Base-by-base conservation (phyloP, 768 basidiomycete species). In the Tricholoma furcatifolium region DNA sequence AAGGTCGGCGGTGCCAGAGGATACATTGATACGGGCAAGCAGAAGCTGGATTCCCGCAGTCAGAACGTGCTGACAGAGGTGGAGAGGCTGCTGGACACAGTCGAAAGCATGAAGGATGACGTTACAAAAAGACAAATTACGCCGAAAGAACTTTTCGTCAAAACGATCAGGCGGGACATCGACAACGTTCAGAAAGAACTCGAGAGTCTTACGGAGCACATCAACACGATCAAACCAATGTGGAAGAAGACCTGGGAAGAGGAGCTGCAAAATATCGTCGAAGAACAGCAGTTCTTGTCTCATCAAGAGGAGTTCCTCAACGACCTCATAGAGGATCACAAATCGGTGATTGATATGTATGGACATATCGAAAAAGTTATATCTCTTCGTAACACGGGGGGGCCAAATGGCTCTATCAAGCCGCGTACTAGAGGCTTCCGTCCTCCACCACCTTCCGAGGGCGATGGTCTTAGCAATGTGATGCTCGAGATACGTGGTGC, bases 171-270 rank as follows among this genome's bases (percentile, higher is more conserved):
- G 65, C 83, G 81, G 56, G 88, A 93, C 58, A 79, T 97, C 51
- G 76, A 79, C 24, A 69, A 79, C 18, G 80, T 87, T 23, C 78
- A 83, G 15, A 68, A 71, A 9, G 88, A 94, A 70, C 77, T 98
- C 40, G 79, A 84, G 56, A 86, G 82, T 62, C 74, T 98, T 53
- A 83, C 83, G 62, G 84, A 87, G 60, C 92, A 96, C 67, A 89
- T 98, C 60, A 82, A 85, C 60, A 88, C 91, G 10, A 81, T 95
- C 63, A 93, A 89, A 63, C 93, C 96, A 39, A 92, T 91, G 81
- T 99, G 96, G 96, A 91, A 95, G 77, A 93, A 95, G 79, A 98
- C 94, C 17, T 99, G 96, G 96, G 90, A 91, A 63, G 86, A 92
- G 65, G 96, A 99, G 72, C 67, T 99, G 65, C 89, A 93, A 76